Conservation (phyloP, 768 basidiomycete species). For the Mycena rosella region DNA sequence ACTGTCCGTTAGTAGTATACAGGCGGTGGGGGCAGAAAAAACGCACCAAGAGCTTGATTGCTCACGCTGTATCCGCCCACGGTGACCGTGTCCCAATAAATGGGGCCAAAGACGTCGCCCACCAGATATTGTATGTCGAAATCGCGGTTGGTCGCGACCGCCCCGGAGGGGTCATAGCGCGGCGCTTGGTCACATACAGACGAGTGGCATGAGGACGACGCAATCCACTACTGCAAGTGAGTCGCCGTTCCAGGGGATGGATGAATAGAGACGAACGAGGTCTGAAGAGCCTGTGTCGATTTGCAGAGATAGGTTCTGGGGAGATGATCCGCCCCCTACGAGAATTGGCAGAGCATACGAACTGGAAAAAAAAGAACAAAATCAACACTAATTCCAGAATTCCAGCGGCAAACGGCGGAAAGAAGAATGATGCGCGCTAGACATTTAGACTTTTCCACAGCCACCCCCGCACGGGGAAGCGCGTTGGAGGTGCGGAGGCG, state of each 20-base stretch:
- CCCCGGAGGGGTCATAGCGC: conserved; percentile 68
- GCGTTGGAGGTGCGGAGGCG: not conserved
- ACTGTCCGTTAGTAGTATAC: not conserved
- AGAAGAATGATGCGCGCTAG: conserved; percentile 1
- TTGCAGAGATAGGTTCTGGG: conserved; percentile 73
- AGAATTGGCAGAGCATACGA: conserved; percentile 73
- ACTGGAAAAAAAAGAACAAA: conserved; percentile 49
- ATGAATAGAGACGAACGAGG: conserved; percentile 60
- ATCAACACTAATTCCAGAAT: conserved; percentile 4
- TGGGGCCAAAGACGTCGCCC: conserved; percentile 70
- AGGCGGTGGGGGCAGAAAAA: not conserved
- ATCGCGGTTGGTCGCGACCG: conserved; percentile 54
- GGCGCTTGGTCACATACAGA: conserved; percentile 61
- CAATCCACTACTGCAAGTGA: conserved; percentile 72
- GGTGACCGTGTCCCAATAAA: conserved; percentile 76
- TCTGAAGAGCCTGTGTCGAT: conserved; percentile 89
- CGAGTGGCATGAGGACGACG: conserved; percentile 73
- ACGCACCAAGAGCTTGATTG: conserved; percentile 78
- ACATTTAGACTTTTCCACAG: conserved; percentile 25
- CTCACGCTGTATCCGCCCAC: conserved; percentile 75
- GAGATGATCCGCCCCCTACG: conserved; percentile 55
- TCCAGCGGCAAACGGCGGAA: not conserved
- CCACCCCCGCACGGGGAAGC: conserved; percentile 26
- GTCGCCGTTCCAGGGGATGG: conserved; percentile 1
- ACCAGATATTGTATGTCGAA: conserved; percentile 72